phyloP scores from a whole-genome alignment of 495 filamentous ascomycete species.

The Neurospora cerealis region DNA sequence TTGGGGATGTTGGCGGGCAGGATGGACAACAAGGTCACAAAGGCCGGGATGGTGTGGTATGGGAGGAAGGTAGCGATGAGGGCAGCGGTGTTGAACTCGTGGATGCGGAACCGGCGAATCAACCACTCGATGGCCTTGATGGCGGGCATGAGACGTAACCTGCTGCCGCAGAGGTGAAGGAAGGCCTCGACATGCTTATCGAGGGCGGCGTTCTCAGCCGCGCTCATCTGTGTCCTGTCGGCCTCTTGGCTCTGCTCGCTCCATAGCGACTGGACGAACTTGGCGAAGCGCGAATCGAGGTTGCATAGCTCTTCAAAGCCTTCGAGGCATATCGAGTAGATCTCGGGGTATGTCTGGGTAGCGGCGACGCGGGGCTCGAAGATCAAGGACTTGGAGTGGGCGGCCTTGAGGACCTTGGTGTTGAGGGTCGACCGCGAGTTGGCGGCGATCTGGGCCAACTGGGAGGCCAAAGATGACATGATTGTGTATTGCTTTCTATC shows the following conservation, averaged over 20 bases:
- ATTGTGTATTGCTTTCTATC: background rate
- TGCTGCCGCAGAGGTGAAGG: constrained; percentile 63
- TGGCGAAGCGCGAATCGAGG: constrained; percentile 64
- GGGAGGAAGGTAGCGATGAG: constrained; percentile 85
- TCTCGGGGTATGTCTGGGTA: constrained; percentile 75
- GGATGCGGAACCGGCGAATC: constrained; percentile 76
- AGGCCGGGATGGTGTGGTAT: constrained; percentile 74
- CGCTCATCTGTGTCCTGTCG: constrained; percentile 77
- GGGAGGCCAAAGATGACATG: constrained; percentile 62
- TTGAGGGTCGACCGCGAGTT: constrained; percentile 72
- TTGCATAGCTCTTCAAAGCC: constrained; percentile 84
- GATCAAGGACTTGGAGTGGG: constrained; percentile 85
- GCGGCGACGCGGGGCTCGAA: constrained; percentile 76
- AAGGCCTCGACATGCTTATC: constrained; percentile 71
- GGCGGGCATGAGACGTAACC: constrained; percentile 71
- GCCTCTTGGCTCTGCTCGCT: constrained; percentile 82
- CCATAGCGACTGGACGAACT: constrained; percentile 66
- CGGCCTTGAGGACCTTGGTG: constrained; percentile 76
- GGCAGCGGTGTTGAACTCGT: constrained; percentile 76
- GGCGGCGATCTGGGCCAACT: constrained; percentile 70
- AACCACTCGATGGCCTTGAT: constrained; percentile 93
- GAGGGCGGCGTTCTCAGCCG: constrained; percentile 67
- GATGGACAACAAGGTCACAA: constrained; percentile 72
- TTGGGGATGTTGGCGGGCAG: constrained; percentile 60
- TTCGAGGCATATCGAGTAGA: constrained; percentile 77